Conservation (phyloP, 2,329 filamentous ascomycete genomes). For the Colletotrichum horii region DNA sequence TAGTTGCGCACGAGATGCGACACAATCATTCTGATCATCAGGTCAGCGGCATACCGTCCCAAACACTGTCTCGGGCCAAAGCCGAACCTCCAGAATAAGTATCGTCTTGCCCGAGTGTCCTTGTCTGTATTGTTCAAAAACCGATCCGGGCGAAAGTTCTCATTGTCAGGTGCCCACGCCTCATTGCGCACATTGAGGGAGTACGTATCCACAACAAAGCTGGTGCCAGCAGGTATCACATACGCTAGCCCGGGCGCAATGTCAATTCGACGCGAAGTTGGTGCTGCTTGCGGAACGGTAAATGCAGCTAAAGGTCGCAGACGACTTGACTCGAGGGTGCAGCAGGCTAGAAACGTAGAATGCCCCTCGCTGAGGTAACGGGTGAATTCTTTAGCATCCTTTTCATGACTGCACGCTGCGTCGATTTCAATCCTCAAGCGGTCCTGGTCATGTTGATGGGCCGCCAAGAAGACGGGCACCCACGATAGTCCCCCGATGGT, state of each 20-base stretch:
- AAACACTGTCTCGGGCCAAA: slow-evolving; percentile 49
- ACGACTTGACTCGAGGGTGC: slow-evolving; percentile 43
- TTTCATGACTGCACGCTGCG: background rate
- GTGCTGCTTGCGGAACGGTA: background rate
- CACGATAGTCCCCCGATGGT: slow-evolving; percentile 47
- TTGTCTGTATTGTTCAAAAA: slow-evolving; percentile 24
- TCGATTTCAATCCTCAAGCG: slow-evolving; percentile 31
- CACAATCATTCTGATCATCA: slow-evolving; percentile 28
- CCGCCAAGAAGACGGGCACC: slow-evolving; percentile 46
- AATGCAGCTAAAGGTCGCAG: slow-evolving; percentile 38
- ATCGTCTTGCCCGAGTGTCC: slow-evolving; percentile 30
- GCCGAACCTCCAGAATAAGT: slow-evolving; percentile 48
- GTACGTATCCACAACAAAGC: slow-evolving; percentile 47
- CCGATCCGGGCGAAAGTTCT: slow-evolving; percentile 36
- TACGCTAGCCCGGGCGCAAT: slow-evolving; percentile 27
- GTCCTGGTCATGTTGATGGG: slow-evolving; percentile 34
- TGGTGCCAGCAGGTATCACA: slow-evolving; percentile 39
- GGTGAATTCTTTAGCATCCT: background rate
- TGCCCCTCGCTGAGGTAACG: slow-evolving; percentile 29
- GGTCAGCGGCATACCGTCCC: slow-evolving; percentile 45
- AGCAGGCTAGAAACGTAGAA: slow-evolving; percentile 34
- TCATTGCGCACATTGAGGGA: slow-evolving; percentile 44
- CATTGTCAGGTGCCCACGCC: slow-evolving; percentile 42
- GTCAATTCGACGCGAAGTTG: background rate
- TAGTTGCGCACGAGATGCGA: background rate